Conservation (phyloP, 2,329 filamentous ascomycete species). For the Exophiala aquamarina region DNA sequence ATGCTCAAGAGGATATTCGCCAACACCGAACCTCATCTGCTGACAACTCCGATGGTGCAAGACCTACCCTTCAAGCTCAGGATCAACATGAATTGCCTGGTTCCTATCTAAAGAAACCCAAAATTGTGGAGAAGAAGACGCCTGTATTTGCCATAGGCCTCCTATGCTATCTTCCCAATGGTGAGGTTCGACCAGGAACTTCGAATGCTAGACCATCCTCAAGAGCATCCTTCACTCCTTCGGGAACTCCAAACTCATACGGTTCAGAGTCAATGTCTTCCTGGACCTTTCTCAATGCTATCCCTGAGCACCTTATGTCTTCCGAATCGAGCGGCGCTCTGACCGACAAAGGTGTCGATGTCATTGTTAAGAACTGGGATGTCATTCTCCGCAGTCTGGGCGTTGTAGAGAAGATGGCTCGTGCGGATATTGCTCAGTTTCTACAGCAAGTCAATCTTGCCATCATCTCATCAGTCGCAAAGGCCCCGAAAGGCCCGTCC, state of each 20-base stretch:
- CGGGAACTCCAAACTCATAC: conserved; percentile 23
- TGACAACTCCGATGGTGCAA: conserved; percentile 5
- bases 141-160: conserved; percentile 62
- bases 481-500: conserved; percentile 45
- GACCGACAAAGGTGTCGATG: conserved; percentile 53
- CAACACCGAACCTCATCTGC: conserved; percentile 18
- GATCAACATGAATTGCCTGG: conserved; percentile 13
- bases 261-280: conserved; percentile 28
- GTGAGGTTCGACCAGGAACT: conserved; percentile 27
- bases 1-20: conserved; percentile 37
- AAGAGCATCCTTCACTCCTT: conserved; percentile 16
- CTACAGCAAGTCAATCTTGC: conserved; percentile 50
- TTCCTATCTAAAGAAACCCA: conserved; percentile 39
- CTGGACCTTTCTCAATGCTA: conserved; percentile 29
- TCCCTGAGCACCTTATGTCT: conserved; percentile 26
- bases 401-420: conserved; percentile 52
- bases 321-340: conserved; percentile 14
- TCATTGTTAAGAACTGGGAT: conserved; percentile 60
- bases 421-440: conserved; percentile 51
- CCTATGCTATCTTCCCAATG: conserved; percentile 53
- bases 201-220: conserved; percentile 17
- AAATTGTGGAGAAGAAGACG: conserved; percentile 53
- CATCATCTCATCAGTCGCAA: conserved; percentile 32
- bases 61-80: conserved; percentile 1
- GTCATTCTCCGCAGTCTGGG: conserved; percentile 57